Conservation (phyloP, 331 rosid species). For the Saraca asoca region DNA sequence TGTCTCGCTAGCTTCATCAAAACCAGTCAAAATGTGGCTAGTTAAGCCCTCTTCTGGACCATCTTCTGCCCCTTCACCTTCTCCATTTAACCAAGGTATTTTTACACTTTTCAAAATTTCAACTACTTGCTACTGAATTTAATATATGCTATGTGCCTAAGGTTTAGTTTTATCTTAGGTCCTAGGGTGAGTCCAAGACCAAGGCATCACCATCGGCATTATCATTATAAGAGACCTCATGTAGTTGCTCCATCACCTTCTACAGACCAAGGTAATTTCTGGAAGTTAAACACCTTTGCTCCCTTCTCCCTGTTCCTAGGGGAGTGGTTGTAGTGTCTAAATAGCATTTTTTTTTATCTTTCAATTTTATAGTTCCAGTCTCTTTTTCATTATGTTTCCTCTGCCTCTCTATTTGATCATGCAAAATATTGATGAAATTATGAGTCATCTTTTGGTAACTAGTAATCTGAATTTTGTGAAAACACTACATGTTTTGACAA, state of each 20-base stretch:
- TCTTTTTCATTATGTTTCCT: neutral
- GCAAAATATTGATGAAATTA: constrained; percentile 16
- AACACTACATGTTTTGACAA: constrained; percentile 9
- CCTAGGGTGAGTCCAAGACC: constrained; percentile 41
- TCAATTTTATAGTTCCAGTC: neutral
- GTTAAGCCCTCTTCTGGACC: constrained; percentile 46
- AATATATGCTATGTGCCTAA: constrained; percentile 19
- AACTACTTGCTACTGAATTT: constrained; percentile 3
- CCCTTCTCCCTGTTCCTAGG: neutral
- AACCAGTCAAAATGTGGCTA: constrained; percentile 37
- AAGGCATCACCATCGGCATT: constrained; percentile 27
- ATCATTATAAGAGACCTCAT: constrained; percentile 45
- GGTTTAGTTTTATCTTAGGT: constrained; percentile 46
- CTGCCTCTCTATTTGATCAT: constrained; percentile 20
- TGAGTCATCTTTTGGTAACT: neutral
- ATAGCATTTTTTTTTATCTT: neutral
- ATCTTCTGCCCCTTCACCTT: constrained; percentile 52
- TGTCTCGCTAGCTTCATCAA: constrained; percentile 48
- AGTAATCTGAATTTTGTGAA: constrained; percentile 22
- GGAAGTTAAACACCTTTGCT: constrained; percentile 20
- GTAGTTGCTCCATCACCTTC: constrained; percentile 66
- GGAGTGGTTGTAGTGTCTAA: constrained; percentile 18
- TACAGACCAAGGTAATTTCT: constrained; percentile 63
- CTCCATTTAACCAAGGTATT: constrained; percentile 61
- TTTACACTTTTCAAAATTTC: neutral